Base-by-base conservation (phyloP, 2,329 filamentous ascomycete species). In the Thelonectria olida region DNA sequence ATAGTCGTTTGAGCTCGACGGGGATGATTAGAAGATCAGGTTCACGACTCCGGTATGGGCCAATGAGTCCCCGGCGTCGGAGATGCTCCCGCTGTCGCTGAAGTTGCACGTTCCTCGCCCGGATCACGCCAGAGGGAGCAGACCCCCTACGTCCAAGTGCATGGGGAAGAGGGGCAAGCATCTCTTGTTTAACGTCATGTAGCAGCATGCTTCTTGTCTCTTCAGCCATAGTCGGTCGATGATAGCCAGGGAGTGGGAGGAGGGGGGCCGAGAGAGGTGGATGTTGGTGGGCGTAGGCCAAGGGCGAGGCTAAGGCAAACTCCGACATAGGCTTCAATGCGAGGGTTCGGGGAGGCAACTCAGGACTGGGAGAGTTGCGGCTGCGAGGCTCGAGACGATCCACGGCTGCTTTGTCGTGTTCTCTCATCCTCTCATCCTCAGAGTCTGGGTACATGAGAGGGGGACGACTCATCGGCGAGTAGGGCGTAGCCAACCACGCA, bases 11-110 rank as follows among this genome's bases (percentile, higher is more conserved):
- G 23, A 75, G 64, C 27, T 71, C 62, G 6, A 72, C 62, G 7
- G 74, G 67, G 22, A 65, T 56, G 12, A 77, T 72, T 17, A 72
- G 56, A 19, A 73, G 51, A 22, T 74, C 69, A 4, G 68, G 58
- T 7, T 62, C 60, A 9, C 62, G 47, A 48, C 31, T 36, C 50
- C 62, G 52, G 56, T 68, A 52, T 55, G 68, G 44, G 41, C 54
- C 36, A 17, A 34, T n/a, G 34, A 62, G 41, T n/a, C 70, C 68
- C 25, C 58, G 54, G 13, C 55, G 60, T 53, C 69, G 67, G 19
- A 74, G 65, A 1, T 62, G 31, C 22, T 72, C 69, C 28, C 70
- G 66, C 13, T 68, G 69, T 23, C 58, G 64, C 36, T 66, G 67
- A 27, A 73, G 61, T n/a, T 72, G 68, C 36, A 70, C 53, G 36